Conservation (phyloP, 2,329 filamentous ascomycete genomes). For the Beauveria scarabaeidicola region DNA sequence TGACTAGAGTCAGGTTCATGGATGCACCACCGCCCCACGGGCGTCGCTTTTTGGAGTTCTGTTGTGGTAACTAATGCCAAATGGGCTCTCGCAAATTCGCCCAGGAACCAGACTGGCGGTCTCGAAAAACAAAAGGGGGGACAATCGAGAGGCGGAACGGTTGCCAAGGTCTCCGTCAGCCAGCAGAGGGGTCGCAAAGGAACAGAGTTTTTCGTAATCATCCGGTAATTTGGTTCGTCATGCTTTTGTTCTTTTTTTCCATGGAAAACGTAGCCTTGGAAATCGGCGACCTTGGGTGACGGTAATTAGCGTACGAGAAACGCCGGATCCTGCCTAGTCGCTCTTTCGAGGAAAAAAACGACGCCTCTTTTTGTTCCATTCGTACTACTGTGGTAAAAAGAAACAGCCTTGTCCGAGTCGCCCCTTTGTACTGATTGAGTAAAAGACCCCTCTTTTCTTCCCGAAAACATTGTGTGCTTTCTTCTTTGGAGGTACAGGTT, state of each 20-base stretch:
- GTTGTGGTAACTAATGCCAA: no score
- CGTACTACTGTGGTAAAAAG: no score
- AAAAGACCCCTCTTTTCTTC: not conserved
- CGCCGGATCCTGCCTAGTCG: not conserved
- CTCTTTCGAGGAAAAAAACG: no score
- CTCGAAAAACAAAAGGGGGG: not conserved
- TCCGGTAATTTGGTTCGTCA: not conserved
- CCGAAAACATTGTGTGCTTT: not conserved
- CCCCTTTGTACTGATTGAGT: not conserved
- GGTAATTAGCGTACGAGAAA: not conserved
- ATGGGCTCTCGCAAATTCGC: not conserved
- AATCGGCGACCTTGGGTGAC: not conserved
- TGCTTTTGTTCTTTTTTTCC: not conserved
- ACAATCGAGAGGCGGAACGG: not conserved
- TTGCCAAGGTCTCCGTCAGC: not conserved
- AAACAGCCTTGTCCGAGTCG: not conserved
- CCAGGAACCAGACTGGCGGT: not conserved
- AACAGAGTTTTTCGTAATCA: not conserved
- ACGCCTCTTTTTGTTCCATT: no score
- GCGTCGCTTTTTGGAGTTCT: not conserved
- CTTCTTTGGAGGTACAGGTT: not conserved
- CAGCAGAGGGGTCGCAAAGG: not conserved
- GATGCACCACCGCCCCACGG: not conserved
- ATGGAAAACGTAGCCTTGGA: not conserved
- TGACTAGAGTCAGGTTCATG: slow-evolving; percentile 2